A percentile compares a stretch with the other conserved stretches of the same genome.
Evolutionary conservation across 2,329 filamentous ascomycete genomes (phyloP).

Genomic region (Aschersonia sp.): DNA sequence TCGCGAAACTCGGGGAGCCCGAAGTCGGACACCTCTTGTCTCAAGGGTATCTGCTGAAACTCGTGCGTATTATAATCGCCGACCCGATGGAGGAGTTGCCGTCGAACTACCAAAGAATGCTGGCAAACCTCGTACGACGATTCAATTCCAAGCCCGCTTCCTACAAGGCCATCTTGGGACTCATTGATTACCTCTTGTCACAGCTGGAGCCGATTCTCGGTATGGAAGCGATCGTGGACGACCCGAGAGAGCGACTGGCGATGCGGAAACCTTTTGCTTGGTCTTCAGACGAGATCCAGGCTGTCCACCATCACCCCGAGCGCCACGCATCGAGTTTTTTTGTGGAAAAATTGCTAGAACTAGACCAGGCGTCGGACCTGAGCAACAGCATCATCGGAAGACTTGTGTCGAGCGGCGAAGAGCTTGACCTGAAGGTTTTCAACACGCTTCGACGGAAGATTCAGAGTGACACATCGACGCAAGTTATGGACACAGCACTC

Average conservation of each 20-base stretch:
- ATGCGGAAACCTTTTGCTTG: slow-evolving; percentile 24
- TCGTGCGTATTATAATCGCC: slow-evolving; percentile 46
- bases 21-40: slow-evolving; percentile 47
- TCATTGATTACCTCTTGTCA: slow-evolving; percentile 30
- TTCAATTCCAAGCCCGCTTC: slow-evolving; percentile 33
- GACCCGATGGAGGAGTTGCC: slow-evolving; percentile 37
- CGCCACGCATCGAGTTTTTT: slow-evolving; percentile 31
- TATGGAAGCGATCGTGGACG: slow-evolving; percentile 21
- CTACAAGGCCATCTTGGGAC: slow-evolving; percentile 36
- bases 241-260: slow-evolving; percentile 22
- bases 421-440: slow-evolving; percentile 37
- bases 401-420: slow-evolving; percentile 36
- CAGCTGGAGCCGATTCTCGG: slow-evolving; percentile 25
- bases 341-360: slow-evolving; percentile 48
- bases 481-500: slow-evolving; percentile 40
- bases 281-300: slow-evolving; percentile 28
- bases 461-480: slow-evolving; percentile 24
- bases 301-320: slow-evolving; percentile 26
- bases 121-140: slow-evolving; percentile 35
- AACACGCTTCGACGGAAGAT: slow-evolving; percentile 39
- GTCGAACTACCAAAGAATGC: slow-evolving; percentile 39
- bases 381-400: slow-evolving; percentile 42
- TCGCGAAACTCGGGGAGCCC: slow-evolving; percentile 44
- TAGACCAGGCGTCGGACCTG: slow-evolving; percentile 39
- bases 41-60: slow-evolving; percentile 42